Percentiles rank a stretch among this genome's conserved stretches.
Evolutionary conservation across 768 basidiomycete species (phyloP).

Genomic region (Mycena metata): DNA sequence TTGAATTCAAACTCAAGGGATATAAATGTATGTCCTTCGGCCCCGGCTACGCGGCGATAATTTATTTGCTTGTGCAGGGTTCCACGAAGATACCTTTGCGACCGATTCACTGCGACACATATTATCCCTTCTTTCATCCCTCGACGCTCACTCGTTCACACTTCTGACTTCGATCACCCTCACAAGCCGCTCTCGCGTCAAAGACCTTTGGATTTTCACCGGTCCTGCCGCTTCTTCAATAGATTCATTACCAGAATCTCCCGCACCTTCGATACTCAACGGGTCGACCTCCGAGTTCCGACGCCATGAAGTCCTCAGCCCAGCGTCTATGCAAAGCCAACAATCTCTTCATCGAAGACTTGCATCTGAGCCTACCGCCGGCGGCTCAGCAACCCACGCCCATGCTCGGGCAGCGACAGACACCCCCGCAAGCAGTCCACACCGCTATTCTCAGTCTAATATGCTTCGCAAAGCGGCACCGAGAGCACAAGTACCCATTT

Average conservation of each 20-base stretch:
- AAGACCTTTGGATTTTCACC: constrained; percentile 85
- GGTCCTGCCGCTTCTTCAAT: constrained; percentile 58
- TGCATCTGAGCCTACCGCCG: constrained; percentile 50
- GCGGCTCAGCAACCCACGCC: constrained; percentile 38
- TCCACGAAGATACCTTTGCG: constrained; percentile 81
- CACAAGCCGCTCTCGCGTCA: constrained; percentile 77
- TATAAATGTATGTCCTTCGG: constrained; percentile 72
- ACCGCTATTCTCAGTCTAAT: constrained; percentile 44
- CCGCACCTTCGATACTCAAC: constrained; percentile 45
- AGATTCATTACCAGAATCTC: constrained; percentile 51
- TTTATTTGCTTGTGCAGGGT: constrained; percentile 62
- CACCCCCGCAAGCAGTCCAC: constrained; percentile 32
- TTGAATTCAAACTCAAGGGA: constrained; percentile 86
- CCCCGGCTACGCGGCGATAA: constrained; percentile 36
- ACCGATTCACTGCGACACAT: constrained; percentile 82
- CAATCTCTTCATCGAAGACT: constrained; percentile 51
- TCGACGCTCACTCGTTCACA: constrained; percentile 77
- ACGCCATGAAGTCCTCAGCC: constrained; percentile 37
- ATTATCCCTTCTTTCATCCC: constrained; percentile 72
- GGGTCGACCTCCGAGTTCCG: constrained; percentile 42
- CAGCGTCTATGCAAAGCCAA: constrained; percentile 31
- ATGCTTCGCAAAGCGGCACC: constrained; percentile 74
- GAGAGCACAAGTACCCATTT: constrained; percentile 72
- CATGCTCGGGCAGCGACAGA: constrained; percentile 54
- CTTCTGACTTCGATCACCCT: constrained; percentile 80